These are phyloP conservation scores for Grosmannia clavigera DNA, from an alignment of 2,329 filamentous ascomycete species.

Conservation along the genomic window DNA sequence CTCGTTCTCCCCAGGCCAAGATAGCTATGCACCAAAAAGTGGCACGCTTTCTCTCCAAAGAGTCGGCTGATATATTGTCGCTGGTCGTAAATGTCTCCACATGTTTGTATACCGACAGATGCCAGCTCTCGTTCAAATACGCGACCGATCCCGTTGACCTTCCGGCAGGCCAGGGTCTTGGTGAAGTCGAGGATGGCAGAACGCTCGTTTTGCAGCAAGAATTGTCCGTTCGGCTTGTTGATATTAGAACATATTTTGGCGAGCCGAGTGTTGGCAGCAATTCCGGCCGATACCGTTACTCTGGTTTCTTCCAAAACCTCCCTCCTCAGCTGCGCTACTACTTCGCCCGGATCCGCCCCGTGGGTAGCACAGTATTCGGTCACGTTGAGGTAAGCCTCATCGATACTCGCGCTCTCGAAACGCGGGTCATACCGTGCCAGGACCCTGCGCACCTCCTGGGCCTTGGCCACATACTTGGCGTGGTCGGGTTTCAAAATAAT, in stretches of 20 bases:
- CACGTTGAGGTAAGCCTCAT: slow-evolving; percentile 94
- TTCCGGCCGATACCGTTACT: slow-evolving; percentile 86
- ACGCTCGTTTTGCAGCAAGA: slow-evolving; percentile 58
- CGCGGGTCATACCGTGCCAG: slow-evolving; percentile 77
- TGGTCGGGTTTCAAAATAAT: slow-evolving; percentile 77
- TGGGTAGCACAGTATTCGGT: slow-evolving; percentile 71
- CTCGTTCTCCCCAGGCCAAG: slow-evolving; percentile 77
- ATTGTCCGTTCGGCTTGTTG: slow-evolving; percentile 96
- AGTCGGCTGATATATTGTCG: slow-evolving; percentile 62
- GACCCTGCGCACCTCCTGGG: slow-evolving; percentile 71
- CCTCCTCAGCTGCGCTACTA: slow-evolving; percentile 62
- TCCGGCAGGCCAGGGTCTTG: slow-evolving; percentile 68
- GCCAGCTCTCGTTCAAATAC: slow-evolving; percentile 86
- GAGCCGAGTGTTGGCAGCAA: slow-evolving; percentile 83
- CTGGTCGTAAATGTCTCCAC: slow-evolving; percentile 72
- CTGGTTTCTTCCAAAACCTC: slow-evolving; percentile 65
- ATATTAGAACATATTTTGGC: slow-evolving; percentile 93
- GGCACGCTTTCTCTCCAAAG: slow-evolving; percentile 84
- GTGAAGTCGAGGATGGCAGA: slow-evolving; percentile 74
- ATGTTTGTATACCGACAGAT: slow-evolving; percentile 76
- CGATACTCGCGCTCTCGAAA: slow-evolving; percentile 88
- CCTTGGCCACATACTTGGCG: slow-evolving; percentile 82
- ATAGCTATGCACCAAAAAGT: slow-evolving; percentile 74
- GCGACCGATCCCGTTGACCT: slow-evolving; percentile 89
- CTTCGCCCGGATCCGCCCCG: slow-evolving; percentile 55